These are phyloP conservation scores for Leccinum barrowsii DNA, from an alignment of 768 basidiomycete species.

Conservation along the genomic window DNA sequence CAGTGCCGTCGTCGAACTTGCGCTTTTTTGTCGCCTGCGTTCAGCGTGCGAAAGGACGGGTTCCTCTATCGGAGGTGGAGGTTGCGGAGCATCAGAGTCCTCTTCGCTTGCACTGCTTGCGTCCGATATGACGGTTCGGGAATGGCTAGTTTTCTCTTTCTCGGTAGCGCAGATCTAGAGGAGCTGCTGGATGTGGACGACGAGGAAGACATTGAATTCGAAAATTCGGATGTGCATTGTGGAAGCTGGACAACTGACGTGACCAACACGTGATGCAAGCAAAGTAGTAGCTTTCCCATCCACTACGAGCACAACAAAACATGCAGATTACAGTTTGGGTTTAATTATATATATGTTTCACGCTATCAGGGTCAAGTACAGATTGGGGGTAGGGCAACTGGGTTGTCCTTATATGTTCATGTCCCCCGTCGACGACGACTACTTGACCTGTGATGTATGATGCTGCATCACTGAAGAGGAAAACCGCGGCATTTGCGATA, in stretches of 20 bases:
- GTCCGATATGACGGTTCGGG: constrained; percentile 16
- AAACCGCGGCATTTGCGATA: constrained; percentile 68
- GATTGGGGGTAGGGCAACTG: constrained; percentile 60
- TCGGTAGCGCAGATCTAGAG: constrained; percentile 12
- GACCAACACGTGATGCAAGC: constrained; percentile 9
- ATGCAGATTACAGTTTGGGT: constrained; percentile 30
- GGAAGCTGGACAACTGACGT: not conserved
- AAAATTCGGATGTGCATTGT: not conserved
- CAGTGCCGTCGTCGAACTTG: constrained; percentile 35
- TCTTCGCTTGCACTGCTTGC: constrained; percentile 7
- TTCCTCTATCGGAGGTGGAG: constrained; percentile 2
- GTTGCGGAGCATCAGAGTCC: constrained; percentile 4
- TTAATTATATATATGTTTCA: constrained; percentile 47
- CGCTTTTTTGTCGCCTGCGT: constrained; percentile 56
- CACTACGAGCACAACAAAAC: not conserved
- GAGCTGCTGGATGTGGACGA: constrained; percentile 32
- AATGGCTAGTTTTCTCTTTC: constrained; percentile 24
- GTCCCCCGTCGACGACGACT: constrained; percentile 65
- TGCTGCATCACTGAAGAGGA: constrained; percentile 81
- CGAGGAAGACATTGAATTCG: constrained; percentile 13
- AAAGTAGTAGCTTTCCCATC: not conserved
- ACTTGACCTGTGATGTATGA: constrained; percentile 73
- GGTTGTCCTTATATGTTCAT: constrained; percentile 47
- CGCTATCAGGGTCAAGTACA: constrained; percentile 59
- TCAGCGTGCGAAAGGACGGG: constrained; percentile 75